phyloP scores from a whole-genome alignment of 2,329 filamentous ascomycete genomes.

The Rhytidhysteron rufulum region DNA sequence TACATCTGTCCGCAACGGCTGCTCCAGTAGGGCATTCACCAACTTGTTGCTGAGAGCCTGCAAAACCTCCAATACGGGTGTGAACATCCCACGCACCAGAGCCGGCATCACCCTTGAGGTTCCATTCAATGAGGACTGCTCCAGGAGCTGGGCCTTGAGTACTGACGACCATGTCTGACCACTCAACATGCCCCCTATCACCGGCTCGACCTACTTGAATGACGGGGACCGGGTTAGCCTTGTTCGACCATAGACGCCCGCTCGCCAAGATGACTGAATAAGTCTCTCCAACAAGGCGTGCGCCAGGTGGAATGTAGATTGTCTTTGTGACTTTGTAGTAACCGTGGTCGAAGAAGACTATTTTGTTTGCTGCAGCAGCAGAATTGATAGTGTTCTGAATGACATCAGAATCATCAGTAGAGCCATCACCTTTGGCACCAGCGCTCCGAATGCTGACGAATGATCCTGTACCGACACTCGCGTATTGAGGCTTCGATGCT shows the following conservation, averaged over 20 bases:
- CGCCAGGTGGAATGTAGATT: conserved; percentile 60
- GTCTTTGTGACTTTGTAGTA: conserved; percentile 57
- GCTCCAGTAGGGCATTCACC: conserved; percentile 69
- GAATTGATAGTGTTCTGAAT: conserved; percentile 72
- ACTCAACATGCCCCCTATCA: conserved; percentile 65
- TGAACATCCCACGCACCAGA: conserved; percentile 85
- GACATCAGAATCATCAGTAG: conserved; percentile 76
- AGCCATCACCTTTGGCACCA: conserved; percentile 71
- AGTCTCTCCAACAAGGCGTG: conserved; percentile 79
- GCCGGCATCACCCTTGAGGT: conserved; percentile 47
- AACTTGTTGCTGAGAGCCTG: conserved; percentile 74
- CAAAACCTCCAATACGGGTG: conserved; percentile 76
- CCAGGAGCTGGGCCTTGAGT: conserved; percentile 67
- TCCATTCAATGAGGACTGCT: conserved; percentile 71
- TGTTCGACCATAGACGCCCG: conserved; percentile 52
- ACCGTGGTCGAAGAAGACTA: conserved; percentile 59
- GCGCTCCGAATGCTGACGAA: conserved; percentile 55
- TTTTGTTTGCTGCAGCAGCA: conserved; percentile 51
- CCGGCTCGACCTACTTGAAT: conserved; percentile 64
- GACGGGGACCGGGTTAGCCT: conserved; percentile 57
- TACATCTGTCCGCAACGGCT: conserved; percentile 60
- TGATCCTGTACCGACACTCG: conserved; percentile 50
- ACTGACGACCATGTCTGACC: conserved; percentile 69
- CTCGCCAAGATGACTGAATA: conserved; percentile 82
- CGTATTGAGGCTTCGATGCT: conserved; percentile 50